Evolutionary conservation across 805 yeast species (phyloP), one percentile per base, ranked within the genome.

Genomic region (Ogataea minuta): DNA sequence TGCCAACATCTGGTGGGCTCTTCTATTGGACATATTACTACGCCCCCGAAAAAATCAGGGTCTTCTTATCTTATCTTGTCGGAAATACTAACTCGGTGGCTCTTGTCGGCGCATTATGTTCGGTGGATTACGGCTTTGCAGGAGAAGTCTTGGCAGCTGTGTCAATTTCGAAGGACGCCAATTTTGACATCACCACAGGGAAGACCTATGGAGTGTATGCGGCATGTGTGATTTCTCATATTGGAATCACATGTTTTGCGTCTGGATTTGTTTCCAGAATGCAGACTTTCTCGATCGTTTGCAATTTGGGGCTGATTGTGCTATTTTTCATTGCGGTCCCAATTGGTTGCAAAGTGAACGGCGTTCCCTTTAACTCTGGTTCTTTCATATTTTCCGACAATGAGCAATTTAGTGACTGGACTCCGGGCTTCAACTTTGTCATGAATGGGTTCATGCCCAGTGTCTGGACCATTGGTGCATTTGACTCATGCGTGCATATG

Each of bases 1-100:
- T 75, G 59, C 85, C 85, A 17, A 77, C 82, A 3, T 66, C 79
- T 4, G 74, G 81, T 9, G 85, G 84, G 28, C 70, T 81, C 10
- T 81, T 81, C 28, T 80, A 79, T 49, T 65, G 67, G 65, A 63
- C 69, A 2, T 66, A 66, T 45, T 68, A 65, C 52, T 71, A 62
- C 48, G 66, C 73, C 14, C 73, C 71, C 2, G 70, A 63, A 12
- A 35, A 42, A 7, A 34, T 57, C 26, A 51, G 66, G 39, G 65
- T 67, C 8, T 69, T 70, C 2, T 52, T 68, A 15, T 64, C 70
- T 36, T 69, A 64, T 42, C 33, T 70, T 25, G 64, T 71, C 43
- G 76, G 74, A 3, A 62, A 68, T 46, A 61, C 72, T 12, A 70
- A 71, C 44, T 63, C 71, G 23, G 66, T 71, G 32, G 73, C 74